Conservation (phyloP, 768 basidiomycete genomes). For the Brasilioporus rufonigricans region DNA sequence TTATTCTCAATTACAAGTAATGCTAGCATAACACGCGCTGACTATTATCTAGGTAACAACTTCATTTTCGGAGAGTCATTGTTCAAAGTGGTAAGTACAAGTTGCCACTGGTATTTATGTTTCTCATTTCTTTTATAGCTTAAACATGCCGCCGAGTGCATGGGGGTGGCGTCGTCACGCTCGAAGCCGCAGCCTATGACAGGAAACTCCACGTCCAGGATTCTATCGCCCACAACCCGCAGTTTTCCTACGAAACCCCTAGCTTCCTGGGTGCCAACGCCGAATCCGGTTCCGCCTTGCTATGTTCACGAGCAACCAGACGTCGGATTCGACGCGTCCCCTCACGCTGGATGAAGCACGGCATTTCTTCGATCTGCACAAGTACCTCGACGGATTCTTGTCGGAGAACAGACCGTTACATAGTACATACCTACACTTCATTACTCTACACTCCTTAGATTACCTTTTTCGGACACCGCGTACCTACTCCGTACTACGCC, state of each 20-base stretch:
- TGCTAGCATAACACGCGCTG: background rate
- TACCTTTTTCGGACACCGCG: too few relatives aligned
- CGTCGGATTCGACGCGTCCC: slow-evolving; percentile 11
- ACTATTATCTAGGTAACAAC: background rate
- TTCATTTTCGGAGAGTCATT: background rate
- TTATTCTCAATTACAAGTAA: background rate
- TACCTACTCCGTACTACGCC: too few relatives aligned
- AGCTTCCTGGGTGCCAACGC: slow-evolving; percentile 13
- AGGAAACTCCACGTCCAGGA: slow-evolving; percentile 18
- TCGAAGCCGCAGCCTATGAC: slow-evolving; percentile 18
- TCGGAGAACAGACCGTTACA: too few relatives aligned
- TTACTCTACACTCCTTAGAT: too few relatives aligned
- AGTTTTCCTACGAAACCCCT: slow-evolving; percentile 14
- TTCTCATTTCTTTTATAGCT: slow-evolving; percentile 3
- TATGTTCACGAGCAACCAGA: slow-evolving; percentile 16
- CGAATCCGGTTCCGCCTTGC: slow-evolving; percentile 12
- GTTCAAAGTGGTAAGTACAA: background rate
- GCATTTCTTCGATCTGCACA: slow-evolving; percentile 14
- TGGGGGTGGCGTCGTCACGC: slow-evolving; percentile 15
- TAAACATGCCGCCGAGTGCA: slow-evolving; percentile 10
- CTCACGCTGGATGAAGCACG: slow-evolving; percentile 10
- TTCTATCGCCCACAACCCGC: slow-evolving; percentile 24
- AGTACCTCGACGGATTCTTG: slow-evolving; percentile 15
- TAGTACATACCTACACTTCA: too few relatives aligned
- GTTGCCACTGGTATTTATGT: too few relatives aligned